phyloP scores from a whole-genome alignment of 352 stramenopile species.

The Pythium aphanidermatum region DNA sequence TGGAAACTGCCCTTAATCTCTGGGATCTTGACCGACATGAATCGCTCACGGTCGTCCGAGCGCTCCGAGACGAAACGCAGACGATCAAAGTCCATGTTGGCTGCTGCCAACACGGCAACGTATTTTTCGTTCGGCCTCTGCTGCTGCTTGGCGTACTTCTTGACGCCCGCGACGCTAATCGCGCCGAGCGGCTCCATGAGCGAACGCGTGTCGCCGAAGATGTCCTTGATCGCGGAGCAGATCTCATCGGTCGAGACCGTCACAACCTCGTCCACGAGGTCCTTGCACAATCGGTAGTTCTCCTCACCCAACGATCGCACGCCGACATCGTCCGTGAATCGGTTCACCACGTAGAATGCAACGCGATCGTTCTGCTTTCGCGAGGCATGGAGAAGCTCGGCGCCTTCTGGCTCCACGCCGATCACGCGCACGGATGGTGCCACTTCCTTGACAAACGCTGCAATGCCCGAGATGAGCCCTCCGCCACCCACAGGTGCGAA shows the following conservation, averaged over 20 bases:
- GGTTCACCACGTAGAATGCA: conserved; percentile 88
- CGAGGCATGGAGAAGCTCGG: conserved; percentile 92
- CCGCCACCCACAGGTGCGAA: conserved; percentile 97
- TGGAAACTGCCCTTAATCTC: conserved; percentile 93
- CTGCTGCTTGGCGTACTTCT: conserved; percentile 87
- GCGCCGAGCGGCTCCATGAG: conserved; percentile 94
- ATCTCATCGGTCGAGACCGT: conserved; percentile 97
- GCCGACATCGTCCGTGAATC: conserved; percentile 97
- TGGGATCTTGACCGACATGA: conserved; percentile 95
- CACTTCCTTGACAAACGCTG: conserved; percentile 87
- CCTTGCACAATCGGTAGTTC: conserved; percentile 93
- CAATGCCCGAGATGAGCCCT: conserved; percentile 94
- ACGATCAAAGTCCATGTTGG: conserved; percentile 99
- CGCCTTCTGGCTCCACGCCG: conserved; percentile 94
- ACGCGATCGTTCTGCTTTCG: conserved; percentile 80
- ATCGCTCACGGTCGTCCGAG: conserved; percentile 93
- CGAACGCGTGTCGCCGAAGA: conserved; percentile 92
- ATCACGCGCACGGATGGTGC: conserved; percentile 91
- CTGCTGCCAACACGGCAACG: conserved; percentile 93
- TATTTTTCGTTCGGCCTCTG: conserved; percentile 70
- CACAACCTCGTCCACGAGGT: conserved; percentile 95
- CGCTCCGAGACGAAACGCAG: conserved; percentile 93
- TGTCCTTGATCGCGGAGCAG: conserved; percentile 89
- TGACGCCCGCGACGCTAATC: conserved; percentile 93
- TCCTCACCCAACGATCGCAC: conserved; percentile 92